Evolutionary conservation across 345 rosid genomes (phyloP), one percentile per base, ranked within the genome.

Genomic region (Citrus hindsii): DNA sequence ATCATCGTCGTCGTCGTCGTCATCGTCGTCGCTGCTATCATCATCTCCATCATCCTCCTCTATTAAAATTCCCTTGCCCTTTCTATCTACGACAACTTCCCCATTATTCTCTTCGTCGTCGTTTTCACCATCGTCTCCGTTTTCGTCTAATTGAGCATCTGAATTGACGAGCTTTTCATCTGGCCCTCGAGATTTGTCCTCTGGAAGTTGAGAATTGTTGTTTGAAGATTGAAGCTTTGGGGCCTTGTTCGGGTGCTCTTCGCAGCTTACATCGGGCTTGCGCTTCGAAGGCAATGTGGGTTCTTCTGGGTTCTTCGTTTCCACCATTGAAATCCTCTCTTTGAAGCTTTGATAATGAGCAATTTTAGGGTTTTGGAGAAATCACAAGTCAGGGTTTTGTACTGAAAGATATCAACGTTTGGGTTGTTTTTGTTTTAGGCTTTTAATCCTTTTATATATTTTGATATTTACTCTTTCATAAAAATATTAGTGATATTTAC

Each of bases 271-370:
- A 73, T 92, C 90, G 42, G 86, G 70, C 77, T 89, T 91, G 13
- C 97, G 89, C 83, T 92, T 92, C 58, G 85, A 62, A 2, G 89
- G 83, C 79, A 90, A 88, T 86, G 93, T 75, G 37, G 88, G 77
- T 59, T 91, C 90, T 46, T 75, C 80, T 25, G 79, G 87, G 30
- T 65, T 86, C 48, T 84, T 78, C 35, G 86, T 87, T 74, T 92
- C 92, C 24, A 84, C 88, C 94, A 91, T 92, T 46, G 87, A 69
- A 69, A 68, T 66, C 68, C 4, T n/a, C 59, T 71, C 19, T 63
- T 59, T 53, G 28, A 61, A 28, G 14, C 10, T 40, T 13, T 33
- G 72, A 42, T 27, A 21, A 59, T 37, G 24, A 51, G 28, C 21
- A 75, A 75, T 65, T 40, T 75, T 48, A 65, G 78, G 71, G 46